Evolutionary conservation across 495 filamentous ascomycete genomes (phyloP), one percentile per base, ranked within the genome.

Genomic region (Penicillium crystallinum): DNA sequence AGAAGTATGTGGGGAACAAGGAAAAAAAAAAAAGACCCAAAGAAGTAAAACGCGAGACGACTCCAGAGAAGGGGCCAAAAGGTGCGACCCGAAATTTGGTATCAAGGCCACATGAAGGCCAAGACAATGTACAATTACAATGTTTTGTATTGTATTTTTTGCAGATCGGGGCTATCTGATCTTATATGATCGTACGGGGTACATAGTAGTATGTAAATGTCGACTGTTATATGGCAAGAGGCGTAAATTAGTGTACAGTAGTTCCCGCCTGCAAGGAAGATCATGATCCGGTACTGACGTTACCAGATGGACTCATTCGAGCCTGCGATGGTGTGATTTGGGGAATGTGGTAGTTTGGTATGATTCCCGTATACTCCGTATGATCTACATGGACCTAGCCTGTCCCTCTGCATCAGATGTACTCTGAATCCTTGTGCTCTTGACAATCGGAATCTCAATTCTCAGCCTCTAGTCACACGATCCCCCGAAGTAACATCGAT

Each of bases 251-350:
- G 40, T 43, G 6, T n/a, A 12, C 25, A 38, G 38, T 46, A 43
- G 42, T 46, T 47, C 50, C 36, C 54, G 53, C 25, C 53, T 65
- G 62, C 62, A 63, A 36, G 33, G 62, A 21, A 65, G 59, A 65
- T 65, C 62, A 65, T 48, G 46, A 44, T 25, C 47, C 36, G 44
- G 52, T 8, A 46, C 49, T 65, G 62, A 65, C 62, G 62, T 65
- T 52, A 55, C 56, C 46, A 48, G 60, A 73, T 69, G 59, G 61
- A 56, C 62, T 61, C 64, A 74, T 72, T 51, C n/a, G 54, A 39
- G 45, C 51, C 53, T 56, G 50, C 62, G 69, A 74, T 74, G 71
- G 68, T 74, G 71, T 72, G 69, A 74, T 74, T 61, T 51, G 42
- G 29, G 39, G 36, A n/a, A n/a, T n/a, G 34, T 15, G 34, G 34